These are phyloP conservation scores for Citrus australasica DNA, from an alignment of 345 rosid genomes.

Conservation along the genomic window DNA sequence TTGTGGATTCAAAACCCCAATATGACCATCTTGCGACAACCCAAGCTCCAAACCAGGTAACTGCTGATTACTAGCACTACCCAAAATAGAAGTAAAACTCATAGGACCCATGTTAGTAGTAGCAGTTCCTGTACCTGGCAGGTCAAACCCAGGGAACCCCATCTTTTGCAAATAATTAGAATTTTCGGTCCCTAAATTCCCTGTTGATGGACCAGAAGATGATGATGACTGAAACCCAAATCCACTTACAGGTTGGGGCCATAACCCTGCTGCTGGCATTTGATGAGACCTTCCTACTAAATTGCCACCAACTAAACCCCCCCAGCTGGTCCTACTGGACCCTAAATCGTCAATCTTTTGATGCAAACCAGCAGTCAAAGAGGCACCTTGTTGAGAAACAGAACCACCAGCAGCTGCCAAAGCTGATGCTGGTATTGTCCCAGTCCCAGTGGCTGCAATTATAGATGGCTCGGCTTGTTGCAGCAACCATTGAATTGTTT, in stretches of 20 bases:
- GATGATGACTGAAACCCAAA: conserved; percentile 61
- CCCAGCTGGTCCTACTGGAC: conserved; percentile 65
- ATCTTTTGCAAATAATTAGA: conserved; percentile 53
- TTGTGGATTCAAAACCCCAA: conserved; percentile 75
- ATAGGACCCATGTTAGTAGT: conserved; percentile 49
- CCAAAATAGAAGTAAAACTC: conserved; percentile 78
- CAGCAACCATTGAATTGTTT: conserved; percentile 92
- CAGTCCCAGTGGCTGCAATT: conserved; percentile 85
- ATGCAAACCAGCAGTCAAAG: conserved; percentile 67
- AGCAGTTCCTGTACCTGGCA: conserved; percentile 30
- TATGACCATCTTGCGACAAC: conserved; percentile 85
- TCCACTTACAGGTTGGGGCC: conserved; percentile 65
- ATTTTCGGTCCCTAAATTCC: conserved; percentile 50
- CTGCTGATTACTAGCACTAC: conserved; percentile 45
- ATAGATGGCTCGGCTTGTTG: conserved; percentile 97
- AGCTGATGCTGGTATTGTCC: conserved; percentile 96
- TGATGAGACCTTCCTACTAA: conserved; percentile 64
- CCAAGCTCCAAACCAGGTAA: conserved; percentile 95
- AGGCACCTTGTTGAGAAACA: conserved; percentile 58
- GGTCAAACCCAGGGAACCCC: conserved; percentile 81
- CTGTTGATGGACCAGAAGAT: conserved; percentile 39
- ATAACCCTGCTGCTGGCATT: conserved; percentile 57
- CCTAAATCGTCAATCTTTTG: conserved; percentile 65
- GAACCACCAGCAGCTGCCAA: conserved; percentile 58
- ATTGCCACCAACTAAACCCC: conserved; percentile 50